A percentile compares a stretch with the other conserved stretches of the same genome.
These are phyloP conservation scores for Penicillium sp. DNA, from an alignment of 2,329 filamentous ascomycete genomes.

Conservation along the genomic window DNA sequence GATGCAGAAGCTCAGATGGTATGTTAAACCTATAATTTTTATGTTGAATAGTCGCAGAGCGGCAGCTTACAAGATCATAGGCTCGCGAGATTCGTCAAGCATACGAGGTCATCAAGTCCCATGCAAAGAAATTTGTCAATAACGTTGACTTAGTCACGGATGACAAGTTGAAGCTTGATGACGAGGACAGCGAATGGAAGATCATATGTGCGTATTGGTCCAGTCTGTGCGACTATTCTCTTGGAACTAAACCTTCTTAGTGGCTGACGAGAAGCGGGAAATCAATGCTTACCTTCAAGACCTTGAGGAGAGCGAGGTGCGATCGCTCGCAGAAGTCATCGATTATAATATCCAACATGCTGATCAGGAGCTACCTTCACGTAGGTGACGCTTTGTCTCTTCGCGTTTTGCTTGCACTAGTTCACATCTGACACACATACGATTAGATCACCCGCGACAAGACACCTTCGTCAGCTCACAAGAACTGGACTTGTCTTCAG, in stretches of 20 bases:
- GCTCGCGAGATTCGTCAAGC: conserved; percentile 5
- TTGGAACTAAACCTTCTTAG: neutral
- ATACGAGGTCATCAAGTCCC: conserved; percentile 6
- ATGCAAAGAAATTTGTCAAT: conserved; percentile 5
- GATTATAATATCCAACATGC: conserved; percentile 13
- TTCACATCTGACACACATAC: neutral
- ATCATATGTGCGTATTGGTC: conserved; percentile 6
- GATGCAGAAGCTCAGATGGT: conserved; percentile 12
- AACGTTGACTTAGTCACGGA: conserved; percentile 8
- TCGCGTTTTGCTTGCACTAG: neutral
- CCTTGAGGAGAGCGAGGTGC: conserved; percentile 9
- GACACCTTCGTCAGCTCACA: conserved; percentile 4
- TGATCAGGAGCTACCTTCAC: conserved; percentile 8
- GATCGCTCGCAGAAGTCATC: conserved; percentile 10
- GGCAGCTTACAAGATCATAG: neutral
- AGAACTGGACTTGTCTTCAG: conserved; percentile 1
- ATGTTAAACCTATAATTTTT: neutral
- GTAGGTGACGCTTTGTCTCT: neutral
- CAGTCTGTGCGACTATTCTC: neutral
- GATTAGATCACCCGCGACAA: conserved; percentile 10
- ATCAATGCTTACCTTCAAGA: conserved; percentile 10
- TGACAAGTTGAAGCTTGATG: conserved; percentile 5
- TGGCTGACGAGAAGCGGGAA: conserved; percentile 7
- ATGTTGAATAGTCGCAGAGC: neutral
- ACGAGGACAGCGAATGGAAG: conserved; percentile 4